Evolutionary conservation across 495 filamentous ascomycete genomes (phyloP), one percentile per base, ranked within the genome.

Genomic region (Tuber aestivum): DNA sequence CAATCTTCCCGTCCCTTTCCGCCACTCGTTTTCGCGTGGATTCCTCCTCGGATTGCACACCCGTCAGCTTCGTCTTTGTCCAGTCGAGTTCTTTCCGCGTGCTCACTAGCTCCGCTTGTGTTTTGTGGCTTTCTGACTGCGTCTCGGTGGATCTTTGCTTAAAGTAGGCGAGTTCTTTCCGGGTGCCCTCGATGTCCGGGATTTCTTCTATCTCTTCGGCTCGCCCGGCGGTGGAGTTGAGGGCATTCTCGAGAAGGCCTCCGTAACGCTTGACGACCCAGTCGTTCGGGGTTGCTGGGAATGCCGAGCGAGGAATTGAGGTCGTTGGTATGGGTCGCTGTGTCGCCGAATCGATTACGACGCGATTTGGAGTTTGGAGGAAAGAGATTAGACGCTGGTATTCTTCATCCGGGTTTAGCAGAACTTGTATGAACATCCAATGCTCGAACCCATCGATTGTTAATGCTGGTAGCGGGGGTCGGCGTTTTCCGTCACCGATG

Each of bases 381-480:
- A 79, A 79, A 0, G 50, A 35, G 0, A n/a, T 42, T 23, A 79
- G 35, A 9, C 76, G 72, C 2, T 73, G 37, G n/a, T 79, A 44
- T 41, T 79, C 78, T 0, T 32, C 70, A 20, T 79, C 78, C 0
- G 78, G 78, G 78, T 79, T 72, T 5, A 79, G 40, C 0, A 79
- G 72, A 12, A 71, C 76, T 9, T 75, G 74, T 1, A 79, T 38
- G 27, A 79, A 72, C 7, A 79, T 70, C 78, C 78, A 79, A 45
- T 79, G 78, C 42, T 79, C 78, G 41, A 79, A 79, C 5, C 78
- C 78, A 27, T 70, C 69, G 23, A 79, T 72, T 16, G 78, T 79
- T 35, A 79, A 70, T 8, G 72, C 76, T n/a, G 78, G 78, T 3
- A 38, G n/a, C 14, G 74, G 76, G 5, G 76, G 78, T 50, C 73